Conservation (phyloP, 2,329 filamentous ascomycete genomes). For the Fusarium hostae region DNA sequence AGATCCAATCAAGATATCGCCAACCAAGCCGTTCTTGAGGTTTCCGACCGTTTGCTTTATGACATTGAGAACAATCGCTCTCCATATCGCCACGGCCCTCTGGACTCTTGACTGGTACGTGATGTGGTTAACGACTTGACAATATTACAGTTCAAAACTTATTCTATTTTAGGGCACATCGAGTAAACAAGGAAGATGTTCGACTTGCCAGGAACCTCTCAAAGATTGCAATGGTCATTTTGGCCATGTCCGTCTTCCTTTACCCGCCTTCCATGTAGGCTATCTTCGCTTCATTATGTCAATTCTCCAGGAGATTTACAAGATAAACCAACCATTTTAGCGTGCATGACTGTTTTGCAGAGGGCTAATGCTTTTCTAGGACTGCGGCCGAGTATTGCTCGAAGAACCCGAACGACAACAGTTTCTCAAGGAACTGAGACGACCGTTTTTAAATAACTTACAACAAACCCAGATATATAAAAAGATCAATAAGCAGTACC, state of each 20-base stretch:
- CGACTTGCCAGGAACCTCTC: conserved; percentile 84
- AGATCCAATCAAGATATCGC: conserved; percentile 94
- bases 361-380: conserved; percentile 52
- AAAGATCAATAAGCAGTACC: conserved; percentile 87
- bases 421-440: conserved; percentile 83
- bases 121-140: neutral
- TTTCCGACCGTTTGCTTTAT: conserved; percentile 94
- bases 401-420: conserved; percentile 80
- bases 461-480: conserved; percentile 86
- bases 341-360: neutral
- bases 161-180: conserved; percentile 73
- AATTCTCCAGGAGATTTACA: conserved; percentile 96
- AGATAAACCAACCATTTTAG: conserved; percentile 55
- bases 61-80: conserved; percentile 83
- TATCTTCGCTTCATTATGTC: conserved; percentile 94
- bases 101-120: conserved; percentile 80
- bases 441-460: conserved; percentile 86
- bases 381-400: conserved; percentile 86
- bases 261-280: conserved; percentile 95
- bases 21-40: conserved; percentile 92
- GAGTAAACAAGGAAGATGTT: conserved; percentile 81
- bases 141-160: neutral
- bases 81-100: conserved; percentile 83
- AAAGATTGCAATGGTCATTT: conserved; percentile 95
- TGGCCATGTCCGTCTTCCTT: conserved; percentile 87